Conservation (phyloP, 257 asterid genomes). For the Lycium ferocissimum region DNA sequence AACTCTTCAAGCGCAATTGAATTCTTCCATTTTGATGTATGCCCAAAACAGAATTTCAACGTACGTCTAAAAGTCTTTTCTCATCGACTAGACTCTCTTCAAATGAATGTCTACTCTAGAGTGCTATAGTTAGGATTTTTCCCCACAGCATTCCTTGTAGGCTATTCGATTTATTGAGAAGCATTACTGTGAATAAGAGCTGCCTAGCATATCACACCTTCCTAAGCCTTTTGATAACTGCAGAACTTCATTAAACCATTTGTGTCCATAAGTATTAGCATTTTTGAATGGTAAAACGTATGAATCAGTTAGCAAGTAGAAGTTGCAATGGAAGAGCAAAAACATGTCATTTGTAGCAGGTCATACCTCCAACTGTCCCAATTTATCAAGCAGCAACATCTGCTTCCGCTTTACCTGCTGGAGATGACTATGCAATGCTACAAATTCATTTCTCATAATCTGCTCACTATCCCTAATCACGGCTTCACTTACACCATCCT, state of each 20-base stretch:
- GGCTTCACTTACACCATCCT: conserved; percentile 41
- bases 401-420: conserved; percentile 39
- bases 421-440: conserved; percentile 31
- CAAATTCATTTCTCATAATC: conserved; percentile 40
- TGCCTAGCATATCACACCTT: neutral
- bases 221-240: conserved; percentile 2
- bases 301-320: neutral
- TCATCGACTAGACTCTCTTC: neutral
- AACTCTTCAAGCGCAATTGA: neutral
- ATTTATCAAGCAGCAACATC: conserved; percentile 31
- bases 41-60: neutral
- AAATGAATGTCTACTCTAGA: neutral
- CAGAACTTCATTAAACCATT: neutral
- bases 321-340: neutral
- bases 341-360: neutral
- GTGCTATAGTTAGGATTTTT: neutral
- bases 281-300: neutral
- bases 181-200: neutral
- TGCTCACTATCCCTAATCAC: conserved; percentile 40
- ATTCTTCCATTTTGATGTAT: neutral
- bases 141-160: neutral
- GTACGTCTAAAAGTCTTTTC: neutral
- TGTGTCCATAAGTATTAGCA: neutral
- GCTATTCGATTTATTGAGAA: neutral
- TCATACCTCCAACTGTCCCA: conserved; percentile 46